Evolutionary conservation across 495 filamentous ascomycete genomes (phyloP), one percentile per base, ranked within the genome.

Genomic region (Parachaetomium inaequale): DNA sequence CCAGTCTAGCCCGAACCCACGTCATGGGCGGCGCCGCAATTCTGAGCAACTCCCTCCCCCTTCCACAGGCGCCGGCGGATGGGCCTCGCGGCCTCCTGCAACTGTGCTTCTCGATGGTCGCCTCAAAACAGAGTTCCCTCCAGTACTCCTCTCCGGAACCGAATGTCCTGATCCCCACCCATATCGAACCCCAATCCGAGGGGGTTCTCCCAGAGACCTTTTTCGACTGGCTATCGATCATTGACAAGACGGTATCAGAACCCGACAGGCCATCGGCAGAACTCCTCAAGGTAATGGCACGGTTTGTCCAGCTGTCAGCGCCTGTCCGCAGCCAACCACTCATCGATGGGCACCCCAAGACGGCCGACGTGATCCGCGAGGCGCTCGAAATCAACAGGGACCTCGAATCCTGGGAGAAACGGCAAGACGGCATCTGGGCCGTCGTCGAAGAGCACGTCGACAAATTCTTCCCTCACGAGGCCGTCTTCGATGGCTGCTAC

Each of bases 401-500:
- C 29, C 70, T 81, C 28, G 70, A 70, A 11, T 51, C 54, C 21
- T 70, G 75, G 66, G 74, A 79, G 50, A 23, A n/a, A 6, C 61
- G 59, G 8, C 63, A 77, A 42, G 56, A 58, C 2, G 68, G 69
- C 21, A 61, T 65, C 7, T 81, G 77, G 68, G 55, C 62, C 2
- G 70, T 70, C 45, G 49, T 51, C 19, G 65, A 69, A 23, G 67
- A 73, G 32, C 56, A 64, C 1, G 50, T 26, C 14, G 61, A 59
- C 2, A 54, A 64, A 15, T 61, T 70, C 43, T 74, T 76, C 40
- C 76, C 77, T 1, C 61, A 75, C 3, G 66, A 73, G 4, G 74
- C 70, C 23, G 73, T 82, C 42, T 86, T 84, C 63, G 79, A 82
- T 45, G 78, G 82, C 34, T 75, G 78, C 59, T 89, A 86, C 66